These are phyloP conservation scores for Metschnikowia vanudenii DNA, from an alignment of 805 yeast species.

Conservation along the genomic window DNA sequence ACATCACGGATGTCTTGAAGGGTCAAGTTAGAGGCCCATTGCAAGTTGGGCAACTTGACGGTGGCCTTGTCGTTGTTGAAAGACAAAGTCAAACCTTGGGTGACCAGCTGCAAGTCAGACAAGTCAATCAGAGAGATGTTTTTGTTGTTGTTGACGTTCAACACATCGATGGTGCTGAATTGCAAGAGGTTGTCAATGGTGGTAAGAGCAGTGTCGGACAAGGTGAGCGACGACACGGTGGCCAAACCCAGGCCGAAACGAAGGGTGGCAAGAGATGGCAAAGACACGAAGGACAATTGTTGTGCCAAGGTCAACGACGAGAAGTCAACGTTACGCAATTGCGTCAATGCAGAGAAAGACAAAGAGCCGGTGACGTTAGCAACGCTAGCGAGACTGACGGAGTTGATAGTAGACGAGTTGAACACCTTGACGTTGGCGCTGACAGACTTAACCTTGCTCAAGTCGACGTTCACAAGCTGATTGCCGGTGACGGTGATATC, in stretches of 20 bases:
- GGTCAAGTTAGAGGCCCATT: conserved; percentile 45
- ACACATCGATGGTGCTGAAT: conserved; percentile 31
- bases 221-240: conserved; percentile 31
- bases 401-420: conserved; percentile 40
- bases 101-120: conserved; percentile 31
- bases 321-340: conserved; percentile 38
- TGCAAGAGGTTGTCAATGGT: conserved; percentile 32
- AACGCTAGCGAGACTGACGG: conserved; percentile 31
- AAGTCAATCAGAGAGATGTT: conserved; percentile 38
- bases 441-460: conserved; percentile 28
- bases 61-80: conserved; percentile 37
- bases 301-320: conserved; percentile 29
- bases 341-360: conserved; percentile 37
- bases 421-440: conserved; percentile 33
- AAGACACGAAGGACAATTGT: conserved; percentile 36
- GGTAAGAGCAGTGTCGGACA: conserved; percentile 44
- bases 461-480: conserved; percentile 29
- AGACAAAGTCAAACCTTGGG: conserved; percentile 36
- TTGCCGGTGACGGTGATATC: conserved; percentile 38
- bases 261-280: conserved; percentile 41
- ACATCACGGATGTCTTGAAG: conserved; percentile 40
- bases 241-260: conserved; percentile 38
- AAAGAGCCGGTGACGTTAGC: conserved; percentile 37
- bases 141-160: conserved; percentile 45
- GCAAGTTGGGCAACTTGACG: conserved; percentile 32